Base-by-base conservation (phyloP, 768 basidiomycete genomes). In the Fomitopsis pulvina region DNA sequence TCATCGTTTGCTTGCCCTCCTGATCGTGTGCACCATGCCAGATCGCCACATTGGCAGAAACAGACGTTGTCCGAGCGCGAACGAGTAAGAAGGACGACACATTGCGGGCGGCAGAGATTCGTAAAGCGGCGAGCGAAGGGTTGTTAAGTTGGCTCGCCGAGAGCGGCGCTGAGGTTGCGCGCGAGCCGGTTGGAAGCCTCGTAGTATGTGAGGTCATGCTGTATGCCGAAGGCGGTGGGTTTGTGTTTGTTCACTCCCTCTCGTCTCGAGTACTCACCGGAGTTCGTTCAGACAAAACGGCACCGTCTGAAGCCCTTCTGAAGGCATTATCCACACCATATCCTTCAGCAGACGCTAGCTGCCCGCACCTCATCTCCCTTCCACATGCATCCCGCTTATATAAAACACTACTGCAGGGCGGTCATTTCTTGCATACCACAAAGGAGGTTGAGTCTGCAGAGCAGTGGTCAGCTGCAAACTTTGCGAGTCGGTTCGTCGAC, bases 371-470 rank as follows among this genome's bases (percentile, higher is more conserved):
- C 14, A 85, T 94, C 51, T 85, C 94, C 60, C 74, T 92, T 11
- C 80, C 91, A 1, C 90, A 92, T 58, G 79, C 85, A 0, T 85
- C 88, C 2, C 77, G 93, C 34, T 61, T 93, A 43, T 94, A 91
- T 76, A 96, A 96, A 64, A 82, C 81, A 5, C 79, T 96, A 5
- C 74, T 96, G 1, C 91, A 94, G 62, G 93, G 93, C 4, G 93
- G 93, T 0, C 92, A 94, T 62, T 96, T 83, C 67, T 82, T 80
- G 52, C 83, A 81, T 27, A 63, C 75, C 0, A 76, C 80, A 2
- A 73, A 74, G 20, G 53, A 74, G 2, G 70, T 94, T 30, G 75
- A 77, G 27, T 73, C 65, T 6, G 71, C 77, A 2, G 57, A 75
- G 2, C 56, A 64, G 1, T 92, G 84, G 74, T 79, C 83, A 18